Conservation (phyloP, 305 asterid species). For the Solanum aculeatissimum region DNA sequence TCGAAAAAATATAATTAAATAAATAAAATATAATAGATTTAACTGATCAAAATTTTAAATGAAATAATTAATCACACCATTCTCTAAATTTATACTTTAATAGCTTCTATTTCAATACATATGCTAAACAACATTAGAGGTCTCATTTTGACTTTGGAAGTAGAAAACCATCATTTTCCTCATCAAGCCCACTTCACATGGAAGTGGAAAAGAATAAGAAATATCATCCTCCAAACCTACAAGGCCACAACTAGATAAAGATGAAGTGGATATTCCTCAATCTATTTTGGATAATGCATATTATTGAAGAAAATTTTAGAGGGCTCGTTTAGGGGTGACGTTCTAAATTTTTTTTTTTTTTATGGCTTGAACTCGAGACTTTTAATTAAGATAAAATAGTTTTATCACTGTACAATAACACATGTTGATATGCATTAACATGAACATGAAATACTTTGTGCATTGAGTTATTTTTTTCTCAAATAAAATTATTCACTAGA, state of each 20-base stretch:
- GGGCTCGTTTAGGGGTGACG: too few species aligned
- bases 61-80: not conserved
- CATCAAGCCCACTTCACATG: not conserved
- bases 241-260: not conserved
- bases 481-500: not conserved
- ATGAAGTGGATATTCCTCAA: not conserved
- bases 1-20: not conserved
- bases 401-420: too few species aligned
- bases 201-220: not conserved
- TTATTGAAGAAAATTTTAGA: not conserved
- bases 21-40: not conserved
- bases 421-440: too few species aligned
- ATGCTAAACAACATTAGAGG: not conserved
- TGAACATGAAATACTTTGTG: not conserved
- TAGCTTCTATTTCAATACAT: not conserved
- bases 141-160: not conserved
- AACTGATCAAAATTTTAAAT: not conserved
- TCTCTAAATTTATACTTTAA: not conserved
- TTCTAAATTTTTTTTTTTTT: too few species aligned
- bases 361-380: too few species aligned
- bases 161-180: not conserved
- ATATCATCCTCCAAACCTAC: not conserved
- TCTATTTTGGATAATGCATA: not conserved
- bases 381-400: too few species aligned
- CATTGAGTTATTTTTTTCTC: not conserved